Base-by-base conservation (phyloP, 306 rosid genomes). In the Lathyrus sativus region DNA sequence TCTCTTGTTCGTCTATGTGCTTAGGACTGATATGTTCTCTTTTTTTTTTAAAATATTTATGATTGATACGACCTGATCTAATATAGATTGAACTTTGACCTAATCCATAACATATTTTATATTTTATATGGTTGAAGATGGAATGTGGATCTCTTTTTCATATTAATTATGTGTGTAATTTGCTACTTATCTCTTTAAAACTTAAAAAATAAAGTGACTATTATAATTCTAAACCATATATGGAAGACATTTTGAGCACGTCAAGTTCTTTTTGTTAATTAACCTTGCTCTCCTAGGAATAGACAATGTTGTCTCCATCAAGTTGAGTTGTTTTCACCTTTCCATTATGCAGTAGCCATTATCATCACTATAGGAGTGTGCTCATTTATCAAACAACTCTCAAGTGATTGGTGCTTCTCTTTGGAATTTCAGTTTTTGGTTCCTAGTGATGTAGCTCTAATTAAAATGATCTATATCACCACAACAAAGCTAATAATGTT, bases 221-320 rank as follows among this genome's bases (percentile, higher is more conserved):
- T 72, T 74, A 72, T 78, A 73, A 75, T 85, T 71, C 79, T 60
- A 77, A 77, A 79, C 75, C 77, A 78, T 72, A 86, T 74, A 84
- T 80, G 73, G 78, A 85, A 85, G 80, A 68, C 76, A 68, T 80
- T 81, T 78, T 83, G 76, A 87, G 86, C 89, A 85, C 89, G 89
- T 89, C 85, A 69, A 73, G 45, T 65, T 64, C 62, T 65, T 79
- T 58, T 79, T 43, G 65, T 62, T 73, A 65, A 70, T 78, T 68
- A 70, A 55, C 62, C 79, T 65, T 85, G 85, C 80, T 50, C 74
- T 78, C 78, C 65, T 70, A 82, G 78, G 83, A 76, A 84, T 85
- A 65, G 89, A 83, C 93, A 82, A 67, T 68, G 79, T 64, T 87
- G 84, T 87, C 90, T 78, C 71, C 79, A 62, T 85, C 85, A 73